phyloP scores from a whole-genome alignment of 306 rosid genomes.

The Arachis hypogaea region DNA sequence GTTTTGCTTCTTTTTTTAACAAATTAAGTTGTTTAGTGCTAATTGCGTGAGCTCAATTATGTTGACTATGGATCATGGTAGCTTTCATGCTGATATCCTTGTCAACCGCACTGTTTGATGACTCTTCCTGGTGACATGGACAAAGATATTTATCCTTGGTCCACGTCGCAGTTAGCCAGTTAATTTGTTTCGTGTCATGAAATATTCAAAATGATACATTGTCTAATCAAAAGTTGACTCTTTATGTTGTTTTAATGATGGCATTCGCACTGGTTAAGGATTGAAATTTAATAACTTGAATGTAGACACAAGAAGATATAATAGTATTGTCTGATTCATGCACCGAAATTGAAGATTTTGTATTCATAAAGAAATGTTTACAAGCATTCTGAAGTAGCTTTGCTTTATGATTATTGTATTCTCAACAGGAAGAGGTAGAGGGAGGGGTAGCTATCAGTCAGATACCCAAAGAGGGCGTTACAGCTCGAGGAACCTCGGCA shows the following conservation, averaged over 20 bases:
- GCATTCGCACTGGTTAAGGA: too few species aligned
- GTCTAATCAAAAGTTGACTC: neutral
- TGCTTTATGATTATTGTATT: slow-evolving; percentile 4
- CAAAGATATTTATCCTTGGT: neutral
- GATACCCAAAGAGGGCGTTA: slow-evolving; percentile 61
- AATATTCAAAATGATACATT: neutral
- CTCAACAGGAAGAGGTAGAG: slow-evolving; percentile 78
- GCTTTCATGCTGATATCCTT: slow-evolving; percentile 3
- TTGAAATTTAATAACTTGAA: too few species aligned
- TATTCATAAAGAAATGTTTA: neutral
- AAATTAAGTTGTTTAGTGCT: neutral
- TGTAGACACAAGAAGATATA: neutral
- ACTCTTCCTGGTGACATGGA: neutral
- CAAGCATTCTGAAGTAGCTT: neutral
- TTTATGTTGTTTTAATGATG: neutral
- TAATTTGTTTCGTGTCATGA: neutral
- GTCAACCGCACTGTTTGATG: neutral
- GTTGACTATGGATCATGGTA: neutral
- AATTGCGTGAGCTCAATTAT: neutral
- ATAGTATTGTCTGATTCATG: neutral
- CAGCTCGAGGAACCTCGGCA: slow-evolving; percentile 49
- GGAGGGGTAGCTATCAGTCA: slow-evolving; percentile 61
- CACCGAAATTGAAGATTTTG: neutral
- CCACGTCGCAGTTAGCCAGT: neutral
- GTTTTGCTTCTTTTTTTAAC: neutral